A percentile compares a stretch with the other conserved stretches of the same genome.
Evolutionary conservation across 2,329 filamentous ascomycete genomes (phyloP).

Genomic region (Penicillium decumbens): DNA sequence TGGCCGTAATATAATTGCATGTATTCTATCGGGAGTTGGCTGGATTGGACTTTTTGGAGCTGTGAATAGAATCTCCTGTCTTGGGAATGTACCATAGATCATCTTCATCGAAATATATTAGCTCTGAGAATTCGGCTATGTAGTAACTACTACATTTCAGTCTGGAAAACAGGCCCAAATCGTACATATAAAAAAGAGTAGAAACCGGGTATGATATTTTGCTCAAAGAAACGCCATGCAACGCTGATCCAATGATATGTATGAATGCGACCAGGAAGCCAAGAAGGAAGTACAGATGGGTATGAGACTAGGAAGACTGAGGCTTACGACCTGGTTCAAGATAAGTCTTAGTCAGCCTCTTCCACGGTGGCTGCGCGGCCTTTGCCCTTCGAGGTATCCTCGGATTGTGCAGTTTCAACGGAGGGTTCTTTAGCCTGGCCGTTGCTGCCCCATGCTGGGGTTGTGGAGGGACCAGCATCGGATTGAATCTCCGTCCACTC

Average conservation of each 20-base stretch:
- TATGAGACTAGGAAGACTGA: neutral
- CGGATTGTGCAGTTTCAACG: slow-evolving; percentile 10
- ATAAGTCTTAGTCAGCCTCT: slow-evolving; percentile 32
- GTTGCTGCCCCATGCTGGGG: slow-evolving; percentile 14
- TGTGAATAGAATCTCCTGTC: slow-evolving; percentile 21
- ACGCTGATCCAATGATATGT: slow-evolving; percentile 15
- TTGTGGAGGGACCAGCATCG: slow-evolving; percentile 12
- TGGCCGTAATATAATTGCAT: slow-evolving; percentile 17
- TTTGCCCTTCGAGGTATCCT: slow-evolving; percentile 34
- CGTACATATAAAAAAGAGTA: slow-evolving; percentile 2
- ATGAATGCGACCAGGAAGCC: slow-evolving; percentile 3
- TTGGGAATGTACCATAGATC: slow-evolving; percentile 17
- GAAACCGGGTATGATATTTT: slow-evolving; percentile 26
- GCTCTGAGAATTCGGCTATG: neutral
- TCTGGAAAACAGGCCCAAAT: neutral
- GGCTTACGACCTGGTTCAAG: slow-evolving; percentile 1
- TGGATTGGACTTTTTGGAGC: slow-evolving; percentile 6
- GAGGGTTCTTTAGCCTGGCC: slow-evolving; percentile 1
- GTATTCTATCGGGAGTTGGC: slow-evolving; percentile 16
- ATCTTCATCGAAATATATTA: neutral
- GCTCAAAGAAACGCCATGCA: slow-evolving; percentile 26
- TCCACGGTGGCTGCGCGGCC: slow-evolving; percentile 34
- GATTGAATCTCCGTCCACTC: slow-evolving; percentile 29
- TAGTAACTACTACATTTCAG: neutral
- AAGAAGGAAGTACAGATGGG: slow-evolving; percentile 3